Percentiles rank a stretch among this genome's conserved stretches.
phyloP scores from a whole-genome alignment of 139 green algal species.

The Chlamydomonas incerta region DNA sequence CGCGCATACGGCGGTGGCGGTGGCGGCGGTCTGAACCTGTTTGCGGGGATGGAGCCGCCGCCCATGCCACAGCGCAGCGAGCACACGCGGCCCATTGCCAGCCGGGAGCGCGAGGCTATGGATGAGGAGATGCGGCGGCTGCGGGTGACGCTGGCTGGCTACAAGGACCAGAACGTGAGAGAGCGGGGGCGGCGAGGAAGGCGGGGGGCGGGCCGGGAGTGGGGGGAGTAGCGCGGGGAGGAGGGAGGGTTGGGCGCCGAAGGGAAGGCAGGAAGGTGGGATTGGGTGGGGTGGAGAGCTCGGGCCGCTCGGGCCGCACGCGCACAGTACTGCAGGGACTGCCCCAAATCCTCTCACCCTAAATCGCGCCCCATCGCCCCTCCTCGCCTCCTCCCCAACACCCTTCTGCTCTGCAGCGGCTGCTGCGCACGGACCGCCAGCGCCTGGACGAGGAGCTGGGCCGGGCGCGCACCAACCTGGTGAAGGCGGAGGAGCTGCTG shows the following conservation, averaged over 20 bases:
- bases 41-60: conserved; percentile 17
- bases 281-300: no score
- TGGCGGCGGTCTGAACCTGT: conserved; percentile 1
- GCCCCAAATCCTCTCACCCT: no score
- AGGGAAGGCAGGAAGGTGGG: neutral
- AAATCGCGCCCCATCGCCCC: no score
- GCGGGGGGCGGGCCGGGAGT: neutral
- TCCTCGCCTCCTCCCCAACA: no score
- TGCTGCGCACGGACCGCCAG: conserved; percentile 30
- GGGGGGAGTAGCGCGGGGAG: no score
- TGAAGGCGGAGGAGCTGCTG: conserved; percentile 45
- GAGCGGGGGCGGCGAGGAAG: neutral
- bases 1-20: neutral
- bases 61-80: neutral
- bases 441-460: conserved; percentile 35
- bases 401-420: neutral
- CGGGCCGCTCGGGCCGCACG: no score
- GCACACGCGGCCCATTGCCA: neutral
- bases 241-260: no score
- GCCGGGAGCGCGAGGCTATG: conserved; percentile 17
- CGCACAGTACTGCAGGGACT: no score
- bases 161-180: conserved; percentile 29
- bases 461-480: conserved; percentile 26
- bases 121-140: conserved; percentile 26
- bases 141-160: neutral